Evolutionary conservation across 2,329 filamentous ascomycete genomes (phyloP).

Genomic region (Fusarium decemcellulare): DNA sequence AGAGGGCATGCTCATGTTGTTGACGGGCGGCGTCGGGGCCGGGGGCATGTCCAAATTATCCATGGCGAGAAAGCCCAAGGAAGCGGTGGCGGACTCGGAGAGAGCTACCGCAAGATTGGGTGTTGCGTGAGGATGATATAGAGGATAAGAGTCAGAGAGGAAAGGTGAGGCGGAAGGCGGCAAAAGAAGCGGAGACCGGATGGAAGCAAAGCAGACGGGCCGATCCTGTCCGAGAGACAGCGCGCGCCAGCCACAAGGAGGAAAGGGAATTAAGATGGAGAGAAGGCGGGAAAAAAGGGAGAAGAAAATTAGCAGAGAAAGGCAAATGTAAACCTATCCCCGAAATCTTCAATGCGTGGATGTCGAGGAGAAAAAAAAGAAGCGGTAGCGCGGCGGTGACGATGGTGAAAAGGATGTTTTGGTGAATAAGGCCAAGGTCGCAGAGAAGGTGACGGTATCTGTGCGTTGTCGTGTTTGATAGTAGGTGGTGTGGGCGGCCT

Average conservation of each 20-base stretch:
- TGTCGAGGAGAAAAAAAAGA: constrained; percentile 14
- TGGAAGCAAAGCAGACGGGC: constrained; percentile 42
- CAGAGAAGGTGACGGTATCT: constrained; percentile 22
- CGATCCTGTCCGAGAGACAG: constrained; percentile 39
- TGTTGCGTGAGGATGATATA: constrained; percentile 20
- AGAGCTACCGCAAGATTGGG: constrained; percentile 35
- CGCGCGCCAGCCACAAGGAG: constrained; percentile 31
- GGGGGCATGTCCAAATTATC: constrained; percentile 61
- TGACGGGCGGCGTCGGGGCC: constrained; percentile 65
- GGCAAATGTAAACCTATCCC: constrained; percentile 29
- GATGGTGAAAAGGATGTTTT: constrained; percentile 30
- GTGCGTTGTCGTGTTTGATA: constrained; percentile 22
- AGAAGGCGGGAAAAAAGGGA: constrained; percentile 6
- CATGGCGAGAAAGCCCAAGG: constrained; percentile 40
- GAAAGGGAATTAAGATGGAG: constrained; percentile 21
- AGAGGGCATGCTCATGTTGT: constrained; percentile 55
- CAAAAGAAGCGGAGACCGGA: constrained; percentile 43
- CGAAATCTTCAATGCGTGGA: constrained; percentile 23
- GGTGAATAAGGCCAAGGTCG: constrained; percentile 1
- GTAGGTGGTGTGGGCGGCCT: not conserved
- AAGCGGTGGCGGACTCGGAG: constrained; percentile 42
- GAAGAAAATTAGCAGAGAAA: constrained; percentile 13
- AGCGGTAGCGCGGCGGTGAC: constrained; percentile 20
- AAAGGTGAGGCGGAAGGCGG: constrained; percentile 24
- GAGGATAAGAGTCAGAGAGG: constrained; percentile 17